A percentile compares a stretch with the other conserved stretches of the same genome.
Conservation (phyloP, 306 rosid species). For the Inga laurina region DNA sequence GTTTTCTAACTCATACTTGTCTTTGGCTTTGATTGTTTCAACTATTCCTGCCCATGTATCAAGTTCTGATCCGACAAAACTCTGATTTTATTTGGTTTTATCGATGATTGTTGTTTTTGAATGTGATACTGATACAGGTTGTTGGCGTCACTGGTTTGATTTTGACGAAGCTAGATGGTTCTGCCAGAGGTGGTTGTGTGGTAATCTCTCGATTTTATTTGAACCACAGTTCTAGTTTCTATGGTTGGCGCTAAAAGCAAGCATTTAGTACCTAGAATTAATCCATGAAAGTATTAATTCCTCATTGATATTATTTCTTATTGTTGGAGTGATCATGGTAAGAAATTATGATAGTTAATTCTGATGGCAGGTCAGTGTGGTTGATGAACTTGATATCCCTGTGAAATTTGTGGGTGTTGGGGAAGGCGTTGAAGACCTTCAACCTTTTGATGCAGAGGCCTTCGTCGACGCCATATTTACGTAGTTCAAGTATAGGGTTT, state of each 20-base stretch:
- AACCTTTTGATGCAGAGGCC: constrained; percentile 93
- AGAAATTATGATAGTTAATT: constrained; percentile 17
- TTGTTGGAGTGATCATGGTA: constrained; percentile 6
- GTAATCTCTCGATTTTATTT: constrained; percentile 48
- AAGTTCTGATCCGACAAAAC: neutral
- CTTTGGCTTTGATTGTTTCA: constrained; percentile 4
- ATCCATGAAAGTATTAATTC: neutral
- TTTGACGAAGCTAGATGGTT: constrained; percentile 92
- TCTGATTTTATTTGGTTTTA: neutral
- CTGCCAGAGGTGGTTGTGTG: constrained; percentile 99
- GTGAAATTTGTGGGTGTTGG: constrained; percentile 97
- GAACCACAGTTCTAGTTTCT: neutral
- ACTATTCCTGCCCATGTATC: neutral
- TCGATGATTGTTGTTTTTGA: constrained; percentile 21
- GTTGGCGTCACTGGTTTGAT: constrained; percentile 92
- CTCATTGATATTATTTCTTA: neutral
- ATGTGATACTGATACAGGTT: constrained; percentile 54
- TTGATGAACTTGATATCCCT: constrained; percentile 93
- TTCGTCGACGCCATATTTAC: constrained; percentile 90
- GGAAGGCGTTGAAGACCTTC: constrained; percentile 90
- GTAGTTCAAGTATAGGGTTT: constrained; percentile 27
- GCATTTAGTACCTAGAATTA: neutral
- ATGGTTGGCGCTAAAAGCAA: neutral
- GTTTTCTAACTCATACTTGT: constrained; percentile 2
- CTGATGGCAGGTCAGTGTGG: constrained; percentile 84